Evolutionary conservation across 2,329 filamentous ascomycete genomes (phyloP).

Genomic region (Thelonectria olida): DNA sequence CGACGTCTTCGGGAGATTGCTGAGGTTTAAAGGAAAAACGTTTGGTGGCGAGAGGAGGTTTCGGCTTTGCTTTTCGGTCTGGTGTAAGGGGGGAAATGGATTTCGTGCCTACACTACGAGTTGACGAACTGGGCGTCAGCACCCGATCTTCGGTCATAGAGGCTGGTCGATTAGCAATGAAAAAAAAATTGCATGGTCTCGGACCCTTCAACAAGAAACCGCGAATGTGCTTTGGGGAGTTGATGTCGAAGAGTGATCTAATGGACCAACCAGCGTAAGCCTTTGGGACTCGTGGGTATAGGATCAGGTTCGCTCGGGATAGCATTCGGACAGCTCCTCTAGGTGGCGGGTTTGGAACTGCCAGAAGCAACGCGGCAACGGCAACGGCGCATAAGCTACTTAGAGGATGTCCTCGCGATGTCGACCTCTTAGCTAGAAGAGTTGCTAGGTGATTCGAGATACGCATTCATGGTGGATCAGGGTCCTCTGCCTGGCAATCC

Average conservation of each 20-base stretch:
- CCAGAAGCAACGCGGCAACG: background rate
- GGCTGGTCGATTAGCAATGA: slow-evolving; percentile 56
- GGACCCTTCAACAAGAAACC: slow-evolving; percentile 37
- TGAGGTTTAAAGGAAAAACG: slow-evolving; percentile 75
- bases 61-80: slow-evolving; percentile 57
- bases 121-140: slow-evolving; percentile 53
- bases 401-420: background rate
- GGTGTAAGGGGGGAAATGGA: slow-evolving; percentile 56
- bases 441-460: background rate
- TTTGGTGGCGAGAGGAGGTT: slow-evolving; percentile 43
- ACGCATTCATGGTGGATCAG: background rate
- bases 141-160: slow-evolving; percentile 51
- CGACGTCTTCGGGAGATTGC: slow-evolving; percentile 97
- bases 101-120: slow-evolving; percentile 55
- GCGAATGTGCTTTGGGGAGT: slow-evolving; percentile 1
- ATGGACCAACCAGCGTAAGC: slow-evolving; percentile 17
- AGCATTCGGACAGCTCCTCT: background rate
- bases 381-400: background rate
- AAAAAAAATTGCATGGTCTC: slow-evolving; percentile 51
- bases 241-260: slow-evolving; percentile 16
- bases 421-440: background rate
- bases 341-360: background rate
- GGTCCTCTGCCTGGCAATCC: background rate
- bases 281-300: slow-evolving; percentile 1
- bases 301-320: background rate